Evolutionary conservation across 805 yeast genomes (phyloP).

Genomic region (Teunomyces barrocoloradensis): DNA sequence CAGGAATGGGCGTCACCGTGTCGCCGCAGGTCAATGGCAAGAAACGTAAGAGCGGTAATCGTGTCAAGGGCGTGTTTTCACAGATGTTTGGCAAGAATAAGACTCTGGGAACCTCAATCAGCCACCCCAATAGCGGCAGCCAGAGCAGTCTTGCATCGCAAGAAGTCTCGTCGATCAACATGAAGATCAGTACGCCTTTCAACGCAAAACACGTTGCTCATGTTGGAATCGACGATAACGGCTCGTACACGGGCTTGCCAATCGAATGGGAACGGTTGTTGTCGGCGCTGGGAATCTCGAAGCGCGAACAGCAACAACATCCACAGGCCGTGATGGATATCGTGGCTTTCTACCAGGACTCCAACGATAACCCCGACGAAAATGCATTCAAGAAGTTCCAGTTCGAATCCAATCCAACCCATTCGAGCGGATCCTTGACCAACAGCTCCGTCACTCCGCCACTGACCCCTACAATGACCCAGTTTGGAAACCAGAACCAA

Average conservation of each 20-base stretch:
- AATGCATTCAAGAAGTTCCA: slow-evolving; percentile 44
- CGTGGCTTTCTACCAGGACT: slow-evolving; percentile 77
- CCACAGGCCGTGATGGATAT: slow-evolving; percentile 94
- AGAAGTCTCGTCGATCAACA: slow-evolving; percentile 27
- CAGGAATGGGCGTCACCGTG: slow-evolving; percentile 16
- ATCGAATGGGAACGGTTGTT: slow-evolving; percentile 86
- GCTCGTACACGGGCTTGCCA: slow-evolving; percentile 89
- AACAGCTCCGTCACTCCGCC: slow-evolving; percentile 24
- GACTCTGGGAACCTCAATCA: slow-evolving; percentile 10
- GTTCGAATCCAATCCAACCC: slow-evolving; percentile 15
- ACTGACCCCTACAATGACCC: slow-evolving; percentile 14
- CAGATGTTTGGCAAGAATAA: slow-evolving; percentile 45
- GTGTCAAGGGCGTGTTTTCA: slow-evolving; percentile 59
- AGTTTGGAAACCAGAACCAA: slow-evolving; percentile 2
- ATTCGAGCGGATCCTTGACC: slow-evolving; percentile 22
- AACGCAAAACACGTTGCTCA: slow-evolving; percentile 89
- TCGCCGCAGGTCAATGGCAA: slow-evolving; percentile 11
- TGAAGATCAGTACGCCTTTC: slow-evolving; percentile 85
- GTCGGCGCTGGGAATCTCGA: slow-evolving; percentile 82
- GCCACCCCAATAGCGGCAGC: slow-evolving; percentile 3
- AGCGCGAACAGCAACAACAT: slow-evolving; percentile 82
- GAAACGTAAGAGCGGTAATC: slow-evolving; percentile 44
- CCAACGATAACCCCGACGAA: slow-evolving; percentile 43
- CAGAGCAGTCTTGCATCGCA: slow-evolving; percentile 10
- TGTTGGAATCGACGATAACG: slow-evolving; percentile 86